These are phyloP conservation scores for Xylaria grammica DNA, from an alignment of 495 filamentous ascomycete species.

Conservation along the genomic window DNA sequence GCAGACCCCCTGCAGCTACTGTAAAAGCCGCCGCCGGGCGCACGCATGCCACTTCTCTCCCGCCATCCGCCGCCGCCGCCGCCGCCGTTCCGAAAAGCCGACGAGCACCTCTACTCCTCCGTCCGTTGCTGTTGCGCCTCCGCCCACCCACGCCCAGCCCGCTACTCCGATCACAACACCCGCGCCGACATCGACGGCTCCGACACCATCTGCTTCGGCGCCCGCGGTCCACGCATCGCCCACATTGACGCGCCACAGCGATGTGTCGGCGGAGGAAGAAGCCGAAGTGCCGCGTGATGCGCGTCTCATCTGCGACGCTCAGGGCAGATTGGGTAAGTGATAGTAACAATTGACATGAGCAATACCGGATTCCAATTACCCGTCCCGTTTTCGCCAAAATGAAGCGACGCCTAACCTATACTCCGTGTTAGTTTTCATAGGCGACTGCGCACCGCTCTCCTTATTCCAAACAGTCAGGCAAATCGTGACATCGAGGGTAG, in stretches of 20 bases:
- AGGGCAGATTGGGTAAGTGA: constrained; percentile 59
- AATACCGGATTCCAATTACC: too few species aligned
- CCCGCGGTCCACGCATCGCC: constrained; percentile 10
- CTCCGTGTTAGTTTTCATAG: constrained; percentile 58
- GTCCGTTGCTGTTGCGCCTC: not conserved
- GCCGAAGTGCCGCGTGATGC: constrained; percentile 54
- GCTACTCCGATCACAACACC: constrained; percentile 19
- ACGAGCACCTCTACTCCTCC: not conserved
- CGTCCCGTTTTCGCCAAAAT: too few species aligned
- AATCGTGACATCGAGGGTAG: constrained; percentile 67
- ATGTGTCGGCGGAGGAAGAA: constrained; percentile 43
- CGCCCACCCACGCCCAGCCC: not conserved
- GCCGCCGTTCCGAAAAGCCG: constrained; percentile 6
- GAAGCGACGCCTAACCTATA: not conserved
- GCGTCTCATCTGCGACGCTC: constrained; percentile 61
- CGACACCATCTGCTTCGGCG: not conserved
- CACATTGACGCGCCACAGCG: constrained; percentile 21
- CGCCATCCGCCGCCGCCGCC: constrained; percentile 8
- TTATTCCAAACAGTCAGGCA: constrained; percentile 71
- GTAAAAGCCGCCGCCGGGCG: constrained; percentile 16
- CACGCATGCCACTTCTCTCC: constrained; percentile 8
- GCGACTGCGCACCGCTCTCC: constrained; percentile 71
- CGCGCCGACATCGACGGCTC: constrained; percentile 4
- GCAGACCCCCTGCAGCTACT: constrained; percentile 9
- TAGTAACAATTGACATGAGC: not conserved